Evolutionary conservation across 768 basidiomycete genomes (phyloP).

Genomic region (Naganishia friedmannii): DNA sequence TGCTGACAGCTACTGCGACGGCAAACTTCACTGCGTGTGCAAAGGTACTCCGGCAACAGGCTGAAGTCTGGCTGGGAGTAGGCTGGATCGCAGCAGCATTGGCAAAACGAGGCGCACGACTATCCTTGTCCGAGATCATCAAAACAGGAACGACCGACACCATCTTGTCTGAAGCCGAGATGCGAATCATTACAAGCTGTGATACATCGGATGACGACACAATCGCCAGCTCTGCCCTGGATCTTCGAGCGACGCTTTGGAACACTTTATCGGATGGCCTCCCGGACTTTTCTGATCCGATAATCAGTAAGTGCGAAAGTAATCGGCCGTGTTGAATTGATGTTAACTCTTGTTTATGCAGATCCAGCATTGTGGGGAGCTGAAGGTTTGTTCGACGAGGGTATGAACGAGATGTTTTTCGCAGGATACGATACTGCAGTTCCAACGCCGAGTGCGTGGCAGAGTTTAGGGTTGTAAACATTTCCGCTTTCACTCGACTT

Average conservation of each 20-base stretch:
- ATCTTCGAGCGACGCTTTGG: constrained; percentile 17
- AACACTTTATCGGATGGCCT: constrained; percentile 13
- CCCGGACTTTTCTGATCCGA: constrained; percentile 12
- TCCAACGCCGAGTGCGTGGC: constrained; percentile 19
- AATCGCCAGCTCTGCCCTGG: constrained; percentile 1
- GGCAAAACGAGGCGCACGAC: constrained; percentile 3
- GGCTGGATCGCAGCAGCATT: constrained; percentile 23
- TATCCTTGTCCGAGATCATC: constrained; percentile 12
- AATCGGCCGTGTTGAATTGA: background rate
- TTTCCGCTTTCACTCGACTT: background rate
- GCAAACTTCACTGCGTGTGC: constrained; percentile 21
- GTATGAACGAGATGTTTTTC: constrained; percentile 25
- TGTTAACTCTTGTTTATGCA: background rate
- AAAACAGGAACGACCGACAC: constrained; percentile 23
- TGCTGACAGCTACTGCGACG: constrained; percentile 15
- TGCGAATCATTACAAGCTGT: constrained; percentile 20
- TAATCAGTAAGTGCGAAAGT: background rate
- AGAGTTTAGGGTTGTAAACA: constrained; percentile 7
- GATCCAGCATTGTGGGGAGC: constrained; percentile 23
- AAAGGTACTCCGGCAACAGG: constrained; percentile 20
- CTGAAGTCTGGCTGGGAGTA: constrained; percentile 22
- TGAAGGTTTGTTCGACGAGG: constrained; percentile 21
- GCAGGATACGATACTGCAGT: constrained; percentile 22
- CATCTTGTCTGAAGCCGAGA: constrained; percentile 26
- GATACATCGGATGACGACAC: constrained; percentile 15